Evolutionary conservation across 169 alveolate genomes (phyloP).

Genomic region (Babesia bovis): DNA sequence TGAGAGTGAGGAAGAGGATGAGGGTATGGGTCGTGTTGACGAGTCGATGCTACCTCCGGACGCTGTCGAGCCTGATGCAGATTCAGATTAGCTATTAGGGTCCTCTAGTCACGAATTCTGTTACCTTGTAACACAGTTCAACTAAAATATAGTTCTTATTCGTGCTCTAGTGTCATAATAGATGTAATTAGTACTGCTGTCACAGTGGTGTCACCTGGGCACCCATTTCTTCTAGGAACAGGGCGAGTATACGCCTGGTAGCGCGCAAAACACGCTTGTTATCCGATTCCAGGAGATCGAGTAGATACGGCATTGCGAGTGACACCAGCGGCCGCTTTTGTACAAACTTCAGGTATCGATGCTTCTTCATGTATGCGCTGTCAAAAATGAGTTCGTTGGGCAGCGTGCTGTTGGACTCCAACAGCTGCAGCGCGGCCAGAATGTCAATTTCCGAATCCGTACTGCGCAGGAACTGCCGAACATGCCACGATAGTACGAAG

Average conservation of each 20-base stretch:
- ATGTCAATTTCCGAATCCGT: constrained; percentile 29
- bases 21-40: constrained; percentile 85
- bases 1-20: constrained; percentile 86
- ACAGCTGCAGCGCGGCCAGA: constrained; percentile 39
- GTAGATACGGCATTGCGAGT: constrained; percentile 17
- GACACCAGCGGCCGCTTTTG: constrained; percentile 26
- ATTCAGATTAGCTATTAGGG: no score
- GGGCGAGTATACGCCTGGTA: constrained; percentile 12
- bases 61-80: constrained; percentile 79
- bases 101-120: no score
- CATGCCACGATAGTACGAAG: constrained; percentile 16
- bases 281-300: constrained; percentile 32
- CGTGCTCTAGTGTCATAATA: not conserved
- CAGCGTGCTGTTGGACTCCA: constrained; percentile 28
- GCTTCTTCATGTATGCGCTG: constrained; percentile 4
- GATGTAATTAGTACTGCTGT: not conserved
- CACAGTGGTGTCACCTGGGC: constrained; percentile 17
- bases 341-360: constrained; percentile 9
- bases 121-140: no score
- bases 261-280: constrained; percentile 28
- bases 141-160: not conserved
- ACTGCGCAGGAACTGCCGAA: constrained; percentile 16
- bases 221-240: constrained; percentile 40
- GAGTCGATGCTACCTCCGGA: constrained; percentile 78
- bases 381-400: constrained; percentile 31